Percentiles rank a stretch among this genome's conserved stretches.
These are phyloP conservation scores for Anisogramma anomala DNA, from an alignment of 2,329 filamentous ascomycete species.

Conservation along the genomic window DNA sequence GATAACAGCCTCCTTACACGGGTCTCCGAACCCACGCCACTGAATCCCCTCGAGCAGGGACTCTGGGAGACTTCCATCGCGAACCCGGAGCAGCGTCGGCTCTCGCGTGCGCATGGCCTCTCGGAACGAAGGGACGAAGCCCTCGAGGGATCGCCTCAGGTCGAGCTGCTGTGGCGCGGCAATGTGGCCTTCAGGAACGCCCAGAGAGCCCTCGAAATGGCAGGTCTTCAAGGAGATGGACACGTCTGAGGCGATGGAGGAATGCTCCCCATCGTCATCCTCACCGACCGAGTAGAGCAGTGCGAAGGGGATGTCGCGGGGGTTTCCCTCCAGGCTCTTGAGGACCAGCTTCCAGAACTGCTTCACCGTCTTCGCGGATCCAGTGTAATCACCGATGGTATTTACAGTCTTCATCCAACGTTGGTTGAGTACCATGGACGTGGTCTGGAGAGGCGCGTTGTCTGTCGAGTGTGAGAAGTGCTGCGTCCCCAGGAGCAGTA, in stretches of 20 bases:
- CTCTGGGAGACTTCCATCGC: conserved; percentile 37
- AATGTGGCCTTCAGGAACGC: conserved; percentile 24
- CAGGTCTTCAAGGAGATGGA: conserved; percentile 27
- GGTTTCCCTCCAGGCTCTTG: conserved; percentile 24
- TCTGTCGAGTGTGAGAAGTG: conserved; percentile 16
- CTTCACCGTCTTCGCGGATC: conserved; percentile 24
- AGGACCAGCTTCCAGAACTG: conserved; percentile 25
- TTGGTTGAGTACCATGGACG: conserved; percentile 23
- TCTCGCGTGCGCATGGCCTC: conserved; percentile 27
- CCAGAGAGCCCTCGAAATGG: conserved; percentile 25
- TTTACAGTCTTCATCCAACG: conserved; percentile 25
- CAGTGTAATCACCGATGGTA: conserved; percentile 21
- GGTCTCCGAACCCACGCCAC: conserved; percentile 43
- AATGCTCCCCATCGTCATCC: conserved; percentile 24
- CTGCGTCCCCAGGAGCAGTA: no score
- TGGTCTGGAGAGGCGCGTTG: conserved; percentile 29
- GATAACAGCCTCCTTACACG: conserved; percentile 44
- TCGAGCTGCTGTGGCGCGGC: conserved; percentile 25
- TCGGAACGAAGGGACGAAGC: conserved; percentile 26
- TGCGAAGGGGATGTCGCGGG: conserved; percentile 29
- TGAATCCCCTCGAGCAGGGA: conserved; percentile 40
- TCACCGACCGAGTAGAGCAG: conserved; percentile 31
- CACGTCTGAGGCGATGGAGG: conserved; percentile 25
- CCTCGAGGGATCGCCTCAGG: conserved; percentile 24
- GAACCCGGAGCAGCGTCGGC: conserved; percentile 21